These are phyloP conservation scores for Leccinum pachyderme DNA, from an alignment of 1,284 basidiomycete species.

Conservation along the genomic window DNA sequence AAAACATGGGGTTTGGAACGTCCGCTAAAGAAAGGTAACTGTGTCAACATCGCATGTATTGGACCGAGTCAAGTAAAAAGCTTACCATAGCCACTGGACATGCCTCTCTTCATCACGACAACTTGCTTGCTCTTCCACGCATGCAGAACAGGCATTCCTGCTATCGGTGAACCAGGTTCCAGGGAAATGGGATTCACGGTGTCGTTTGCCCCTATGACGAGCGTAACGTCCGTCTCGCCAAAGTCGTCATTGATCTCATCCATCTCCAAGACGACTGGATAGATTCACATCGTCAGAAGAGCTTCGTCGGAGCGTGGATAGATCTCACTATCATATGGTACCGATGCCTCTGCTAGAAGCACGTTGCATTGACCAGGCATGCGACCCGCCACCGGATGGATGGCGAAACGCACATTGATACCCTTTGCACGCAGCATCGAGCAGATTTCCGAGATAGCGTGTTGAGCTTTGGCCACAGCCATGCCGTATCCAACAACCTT, in stretches of 20 bases:
- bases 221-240: slow-evolving; percentile 76
- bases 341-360: slow-evolving; percentile 80
- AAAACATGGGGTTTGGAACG: slow-evolving; percentile 88
- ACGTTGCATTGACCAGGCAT: slow-evolving; percentile 90
- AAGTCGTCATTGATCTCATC: slow-evolving; percentile 92
- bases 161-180: slow-evolving; percentile 82
- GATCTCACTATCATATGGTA: slow-evolving; percentile 79
- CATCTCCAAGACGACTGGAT: slow-evolving; percentile 81
- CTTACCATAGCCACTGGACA: slow-evolving; percentile 79
- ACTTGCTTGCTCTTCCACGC: slow-evolving; percentile 91
- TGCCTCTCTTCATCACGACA: slow-evolving; percentile 85
- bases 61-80: slow-evolving; percentile 1
- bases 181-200: slow-evolving; percentile 87
- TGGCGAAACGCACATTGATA: slow-evolving; percentile 71
- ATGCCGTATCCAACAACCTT: slow-evolving; percentile 87
- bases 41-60: not conserved
- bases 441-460: slow-evolving; percentile 81
- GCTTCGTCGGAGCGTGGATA: not conserved
- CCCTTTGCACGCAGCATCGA: slow-evolving; percentile 67
- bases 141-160: slow-evolving; percentile 86
- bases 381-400: slow-evolving; percentile 66
- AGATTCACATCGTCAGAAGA: slow-evolving; percentile 2
- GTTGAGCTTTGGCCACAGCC: slow-evolving; percentile 87
- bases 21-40: slow-evolving; percentile 52
- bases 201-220: slow-evolving; percentile 88